Evolutionary conservation across 169 alveolate genomes (phyloP), one percentile per base, ranked within the genome.

Genomic region (Pseudocohnilembus persalinus): DNA sequence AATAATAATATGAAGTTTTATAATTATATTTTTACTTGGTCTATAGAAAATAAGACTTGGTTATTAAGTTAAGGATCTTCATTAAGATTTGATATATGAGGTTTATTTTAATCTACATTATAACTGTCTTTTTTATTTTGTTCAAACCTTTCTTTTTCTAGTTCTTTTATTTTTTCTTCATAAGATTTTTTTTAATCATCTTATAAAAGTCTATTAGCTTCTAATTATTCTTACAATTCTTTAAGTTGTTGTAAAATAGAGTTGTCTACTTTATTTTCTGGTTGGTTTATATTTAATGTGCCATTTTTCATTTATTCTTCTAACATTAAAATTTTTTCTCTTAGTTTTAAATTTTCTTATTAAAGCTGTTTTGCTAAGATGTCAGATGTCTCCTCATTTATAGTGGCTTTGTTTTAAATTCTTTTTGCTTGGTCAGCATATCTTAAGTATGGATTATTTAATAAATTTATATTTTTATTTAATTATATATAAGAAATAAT

Each of bases 391-490:
- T 94, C 90, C 88, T 97, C 98, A 91, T 96, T 96, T 64, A 97
- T 95, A 26, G 92, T 91, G 27, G 98, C 98, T 77, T 95, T 95
- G 88, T 96, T 96, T 83, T 96, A 91, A 75, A 97, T 96, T 83
- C 95, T 93, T 89, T 96, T 96, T 27, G 98, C 99, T 88, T 98
- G 82, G 84, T 97, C 98, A n/a, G 98, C 99, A 86, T 95, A 97
- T 85, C 98, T 87, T n/a, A n/a, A n/a, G n/a, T n/a, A 1, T 72
- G 20, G 1, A 35, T 4, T 73, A 68, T 34, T 29, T 78, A n/a
- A 1, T n/a, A n/a, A n/a, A n/a, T n/a, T 49, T 49, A 20, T 49
- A 49, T 4, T 11, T 49, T 49, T 49, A 49, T 4, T 49, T 49
- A 49, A 49, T 49, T 4, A 49, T 11, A 49, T 49, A 11, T 49